These are phyloP conservation scores for Coemansia sp. DNA, from an alignment of 192 early-diverging fungal species.

Conservation along the genomic window DNA sequence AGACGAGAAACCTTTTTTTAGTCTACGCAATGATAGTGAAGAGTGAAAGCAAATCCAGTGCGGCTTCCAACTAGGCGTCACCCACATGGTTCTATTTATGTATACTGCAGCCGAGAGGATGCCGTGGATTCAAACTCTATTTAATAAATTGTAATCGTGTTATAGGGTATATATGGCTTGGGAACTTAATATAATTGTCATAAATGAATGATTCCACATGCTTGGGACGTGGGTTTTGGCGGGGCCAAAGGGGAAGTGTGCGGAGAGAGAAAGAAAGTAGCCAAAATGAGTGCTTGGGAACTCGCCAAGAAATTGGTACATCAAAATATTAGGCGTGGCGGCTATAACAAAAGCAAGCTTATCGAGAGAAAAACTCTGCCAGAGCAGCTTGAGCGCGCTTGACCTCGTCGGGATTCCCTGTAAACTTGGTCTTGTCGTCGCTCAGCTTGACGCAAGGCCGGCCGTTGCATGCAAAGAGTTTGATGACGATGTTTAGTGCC, in stretches of 20 bases:
- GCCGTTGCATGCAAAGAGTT: constrained; percentile 58
- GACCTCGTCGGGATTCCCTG: constrained; percentile 56
- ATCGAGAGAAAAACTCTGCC: not conserved
- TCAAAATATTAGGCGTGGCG: too few relatives aligned
- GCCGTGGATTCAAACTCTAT: not conserved
- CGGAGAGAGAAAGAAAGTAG: too few relatives aligned
- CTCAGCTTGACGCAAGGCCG: constrained; percentile 68
- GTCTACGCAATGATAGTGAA: not conserved
- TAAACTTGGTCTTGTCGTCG: constrained; percentile 63
- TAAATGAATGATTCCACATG: too few relatives aligned
- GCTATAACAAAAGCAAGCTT: too few relatives aligned
- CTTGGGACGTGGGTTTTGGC: too few relatives aligned
- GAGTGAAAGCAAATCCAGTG: not conserved
- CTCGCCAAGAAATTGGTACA: too few relatives aligned
- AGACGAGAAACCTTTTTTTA: not conserved
- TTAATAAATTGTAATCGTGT: not conserved
- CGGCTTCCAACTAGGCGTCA: not conserved
- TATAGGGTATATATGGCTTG: not conserved
- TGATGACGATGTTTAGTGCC: constrained; percentile 75
- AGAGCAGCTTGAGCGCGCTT: constrained; percentile 37
- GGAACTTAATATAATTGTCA: too few relatives aligned
- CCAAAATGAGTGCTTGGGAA: too few relatives aligned
- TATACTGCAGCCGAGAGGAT: not conserved
- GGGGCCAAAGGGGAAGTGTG: too few relatives aligned
- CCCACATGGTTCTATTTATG: not conserved